phyloP scores from a whole-genome alignment of 1,284 basidiomycete species.

The Apiotrichum veenhuisii region DNA sequence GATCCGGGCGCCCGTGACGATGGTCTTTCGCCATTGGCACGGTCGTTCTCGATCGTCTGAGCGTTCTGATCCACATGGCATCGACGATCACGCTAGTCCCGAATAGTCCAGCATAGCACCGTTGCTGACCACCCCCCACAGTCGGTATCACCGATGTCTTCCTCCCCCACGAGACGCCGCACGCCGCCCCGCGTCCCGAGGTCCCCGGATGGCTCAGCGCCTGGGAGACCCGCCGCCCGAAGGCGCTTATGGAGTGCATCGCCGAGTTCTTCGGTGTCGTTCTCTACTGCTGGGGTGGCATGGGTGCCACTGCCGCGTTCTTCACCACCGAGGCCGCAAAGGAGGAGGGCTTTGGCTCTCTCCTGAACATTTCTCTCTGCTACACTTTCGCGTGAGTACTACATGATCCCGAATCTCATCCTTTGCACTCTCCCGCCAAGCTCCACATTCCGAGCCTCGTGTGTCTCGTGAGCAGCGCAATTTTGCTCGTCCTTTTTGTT shows the following conservation, averaged over 20 bases:
- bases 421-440: too few relatives aligned
- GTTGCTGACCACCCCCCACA: neutral
- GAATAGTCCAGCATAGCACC: neutral
- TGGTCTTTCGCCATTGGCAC: too few relatives aligned
- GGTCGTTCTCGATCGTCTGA: neutral
- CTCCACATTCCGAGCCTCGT: too few relatives aligned
- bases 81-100: too few relatives aligned
- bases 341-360: constrained; percentile 4
- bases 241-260: constrained; percentile 12
- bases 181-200: constrained; percentile 5
- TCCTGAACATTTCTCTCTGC: constrained; percentile 9
- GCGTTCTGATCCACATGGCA: too few relatives aligned
- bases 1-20: too few relatives aligned
- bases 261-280: constrained; percentile 13
- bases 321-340: neutral
- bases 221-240: constrained; percentile 14
- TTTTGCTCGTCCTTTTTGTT: too few relatives aligned
- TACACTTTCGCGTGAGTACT: constrained; percentile 8
- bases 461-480: too few relatives aligned
- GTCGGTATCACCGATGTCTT: constrained; percentile 18
- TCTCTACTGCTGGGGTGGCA: constrained; percentile 16
- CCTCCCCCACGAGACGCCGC: constrained; percentile 3
- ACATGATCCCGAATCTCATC: too few relatives aligned
- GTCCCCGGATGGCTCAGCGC: constrained; percentile 7
- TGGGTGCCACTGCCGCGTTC: constrained; percentile 8